Conservation (phyloP, 73 alveolate genomes). For the Paramecium octaurelia region DNA sequence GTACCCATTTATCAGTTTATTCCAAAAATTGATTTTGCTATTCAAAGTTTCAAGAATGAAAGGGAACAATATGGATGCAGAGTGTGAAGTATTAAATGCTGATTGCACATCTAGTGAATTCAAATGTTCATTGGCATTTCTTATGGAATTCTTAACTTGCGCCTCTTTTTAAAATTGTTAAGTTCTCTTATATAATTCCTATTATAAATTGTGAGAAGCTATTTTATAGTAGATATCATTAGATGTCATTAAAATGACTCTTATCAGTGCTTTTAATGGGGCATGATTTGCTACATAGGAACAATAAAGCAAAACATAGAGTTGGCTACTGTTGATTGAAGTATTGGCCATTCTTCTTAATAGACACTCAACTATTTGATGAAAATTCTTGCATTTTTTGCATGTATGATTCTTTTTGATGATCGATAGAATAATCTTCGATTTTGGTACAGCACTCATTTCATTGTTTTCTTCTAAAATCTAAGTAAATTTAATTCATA, state of each 20-base stretch:
- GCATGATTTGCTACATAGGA: neutral
- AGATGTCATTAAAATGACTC: neutral
- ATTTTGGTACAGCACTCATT: neutral
- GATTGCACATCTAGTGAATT: neutral
- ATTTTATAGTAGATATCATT: neutral
- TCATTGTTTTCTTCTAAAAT: neutral
- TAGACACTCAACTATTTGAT: neutral
- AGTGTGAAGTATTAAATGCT: neutral
- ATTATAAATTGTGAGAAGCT: neutral
- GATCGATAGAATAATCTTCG: neutral
- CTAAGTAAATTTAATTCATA: neutral
- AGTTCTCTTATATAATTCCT: neutral
- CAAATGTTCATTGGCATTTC: neutral
- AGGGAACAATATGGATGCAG: neutral
- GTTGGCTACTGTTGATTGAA: neutral
- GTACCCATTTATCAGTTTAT: neutral
- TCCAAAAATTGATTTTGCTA: conserved; percentile 5
- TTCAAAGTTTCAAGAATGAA: neutral
- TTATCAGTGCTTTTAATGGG: neutral
- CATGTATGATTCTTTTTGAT: neutral
- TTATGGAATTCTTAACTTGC: neutral
- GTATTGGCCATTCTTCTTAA: neutral
- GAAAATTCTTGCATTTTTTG: neutral
- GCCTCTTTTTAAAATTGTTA: neutral
- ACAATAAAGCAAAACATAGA: neutral